Conservation (phyloP, 768 basidiomycete genomes). For the Lentinula aciculospora region DNA sequence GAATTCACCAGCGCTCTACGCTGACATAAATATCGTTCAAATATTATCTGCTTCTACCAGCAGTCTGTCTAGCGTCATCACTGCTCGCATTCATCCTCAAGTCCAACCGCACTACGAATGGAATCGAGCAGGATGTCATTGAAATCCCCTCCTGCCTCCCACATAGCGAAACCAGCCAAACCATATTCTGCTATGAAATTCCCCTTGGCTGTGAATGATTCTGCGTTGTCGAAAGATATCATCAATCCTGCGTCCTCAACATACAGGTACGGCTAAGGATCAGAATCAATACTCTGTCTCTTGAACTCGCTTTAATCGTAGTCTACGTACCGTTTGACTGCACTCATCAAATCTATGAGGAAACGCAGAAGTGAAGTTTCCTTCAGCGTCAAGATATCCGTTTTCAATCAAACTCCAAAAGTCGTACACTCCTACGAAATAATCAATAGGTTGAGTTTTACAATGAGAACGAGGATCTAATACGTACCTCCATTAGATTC, state of each 20-base stretch:
- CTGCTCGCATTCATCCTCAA: too few species aligned
- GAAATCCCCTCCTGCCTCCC: slow-evolving; percentile 68
- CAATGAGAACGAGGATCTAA: neutral
- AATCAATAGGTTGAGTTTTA: neutral
- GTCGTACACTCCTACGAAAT: slow-evolving; percentile 27
- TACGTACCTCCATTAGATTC: slow-evolving; percentile 39
- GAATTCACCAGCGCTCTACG: neutral
- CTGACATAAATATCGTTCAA: neutral
- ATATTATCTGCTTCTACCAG: neutral
- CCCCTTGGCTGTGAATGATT: slow-evolving; percentile 50
- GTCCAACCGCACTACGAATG: slow-evolving; percentile 18
- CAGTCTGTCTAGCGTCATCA: too few species aligned
- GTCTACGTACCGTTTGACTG: slow-evolving; percentile 58
- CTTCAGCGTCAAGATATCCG: slow-evolving; percentile 48
- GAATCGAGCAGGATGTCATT: slow-evolving; percentile 39
- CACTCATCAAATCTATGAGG: slow-evolving; percentile 55
- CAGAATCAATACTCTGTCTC: neutral
- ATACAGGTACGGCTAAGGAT: slow-evolving; percentile 37
- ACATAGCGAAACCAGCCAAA: slow-evolving; percentile 63
- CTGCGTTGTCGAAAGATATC: slow-evolving; percentile 43
- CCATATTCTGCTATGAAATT: slow-evolving; percentile 44
- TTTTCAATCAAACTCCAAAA: slow-evolving; percentile 60
- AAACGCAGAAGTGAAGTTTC: slow-evolving; percentile 44
- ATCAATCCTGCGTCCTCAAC: slow-evolving; percentile 34
- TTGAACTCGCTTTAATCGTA: neutral